Evolutionary conservation across 2,329 filamentous ascomycete species (phyloP).

Genomic region (Neonectria sp.): DNA sequence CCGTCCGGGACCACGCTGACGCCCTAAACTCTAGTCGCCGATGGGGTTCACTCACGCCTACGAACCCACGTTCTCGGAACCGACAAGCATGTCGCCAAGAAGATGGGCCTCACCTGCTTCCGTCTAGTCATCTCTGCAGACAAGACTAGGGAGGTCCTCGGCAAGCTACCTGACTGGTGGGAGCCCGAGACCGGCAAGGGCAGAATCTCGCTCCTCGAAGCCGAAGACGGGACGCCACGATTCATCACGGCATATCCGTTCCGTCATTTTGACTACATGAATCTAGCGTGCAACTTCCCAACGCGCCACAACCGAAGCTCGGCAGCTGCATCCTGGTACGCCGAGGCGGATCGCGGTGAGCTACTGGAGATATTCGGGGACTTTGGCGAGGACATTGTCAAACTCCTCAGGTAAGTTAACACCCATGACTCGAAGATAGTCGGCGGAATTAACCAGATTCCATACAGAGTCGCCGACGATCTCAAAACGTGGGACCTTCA

Average conservation of each 20-base stretch:
- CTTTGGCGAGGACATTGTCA: constrained; percentile 12
- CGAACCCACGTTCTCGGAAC: constrained; percentile 6
- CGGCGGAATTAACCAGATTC: not conserved
- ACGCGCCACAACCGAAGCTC: constrained; percentile 17
- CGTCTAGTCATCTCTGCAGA: constrained; percentile 13
- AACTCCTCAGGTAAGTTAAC: constrained; percentile 10
- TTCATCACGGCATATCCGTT: constrained; percentile 23
- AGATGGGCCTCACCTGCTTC: constrained; percentile 25
- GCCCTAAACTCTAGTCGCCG: not conserved
- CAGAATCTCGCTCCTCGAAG: constrained; percentile 17
- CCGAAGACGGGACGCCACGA: constrained; percentile 18
- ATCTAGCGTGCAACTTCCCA: constrained; percentile 22
- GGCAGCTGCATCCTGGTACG: constrained; percentile 16
- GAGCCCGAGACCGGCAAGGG: constrained; percentile 13
- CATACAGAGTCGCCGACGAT: constrained; percentile 12
- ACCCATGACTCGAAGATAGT: no score
- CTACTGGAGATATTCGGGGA: constrained; percentile 20
- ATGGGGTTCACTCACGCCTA: constrained; percentile 20
- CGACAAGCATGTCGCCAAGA: constrained; percentile 11
- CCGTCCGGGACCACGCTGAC: not conserved
- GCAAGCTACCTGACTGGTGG: constrained; percentile 23
- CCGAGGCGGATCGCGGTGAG: constrained; percentile 16
- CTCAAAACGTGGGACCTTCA: constrained; percentile 27
- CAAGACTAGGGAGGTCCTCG: constrained; percentile 10
- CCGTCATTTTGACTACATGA: constrained; percentile 21